Base-by-base conservation (phyloP, 1,284 basidiomycete genomes). In the Ustilago shanxiensis region DNA sequence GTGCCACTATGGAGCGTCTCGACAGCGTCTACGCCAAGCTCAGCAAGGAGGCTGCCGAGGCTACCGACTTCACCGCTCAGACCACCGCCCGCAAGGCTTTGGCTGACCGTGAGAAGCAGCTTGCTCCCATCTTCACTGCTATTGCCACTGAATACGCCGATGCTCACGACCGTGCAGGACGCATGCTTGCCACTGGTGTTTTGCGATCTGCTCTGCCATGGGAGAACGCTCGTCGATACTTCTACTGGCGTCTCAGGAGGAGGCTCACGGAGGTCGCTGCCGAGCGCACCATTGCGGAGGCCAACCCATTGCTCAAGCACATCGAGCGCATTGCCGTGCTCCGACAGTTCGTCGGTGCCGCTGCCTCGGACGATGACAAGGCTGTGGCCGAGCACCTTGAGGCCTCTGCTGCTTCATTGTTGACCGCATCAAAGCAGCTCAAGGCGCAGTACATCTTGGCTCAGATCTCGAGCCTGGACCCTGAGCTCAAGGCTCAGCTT, bases 121-220 rank as follows among this genome's bases (percentile, higher is more conserved):
- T 99, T 74, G 90, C 91, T 70, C 95, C 95, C 7, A 92, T 94
- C 14, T 99, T 95, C 88, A 94, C 94, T 87, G 94, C 95, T 78
- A 91, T 99, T 66, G 95, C 96, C 26, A 88, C 97, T 74, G 89
- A 97, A 57, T 99, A 98, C 85, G 96, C 95, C 54, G 97, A 99
- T 87, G 91, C 98, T 76, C 97, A 98, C 86, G 96, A 95, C 88
- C 93, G 95, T 64, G 90, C 92, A 50, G 95, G 95, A 68, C 93
- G 96, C 70, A 98, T 99, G 96, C 93, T 97, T 88, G 95, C 95
- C 29, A 98, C 98, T 88, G 95, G 95, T 20, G 86, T 87, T 29
- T 85, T 97, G 93, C 85, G 95, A 92, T 50, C 93, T 90, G 83
- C 89, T 91, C 33, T 91, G 90, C 69, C 79, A 11, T 86, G 86